phyloP scores from a whole-genome alignment of 2,329 filamentous ascomycete species.

The Dissoconium aciculare region DNA sequence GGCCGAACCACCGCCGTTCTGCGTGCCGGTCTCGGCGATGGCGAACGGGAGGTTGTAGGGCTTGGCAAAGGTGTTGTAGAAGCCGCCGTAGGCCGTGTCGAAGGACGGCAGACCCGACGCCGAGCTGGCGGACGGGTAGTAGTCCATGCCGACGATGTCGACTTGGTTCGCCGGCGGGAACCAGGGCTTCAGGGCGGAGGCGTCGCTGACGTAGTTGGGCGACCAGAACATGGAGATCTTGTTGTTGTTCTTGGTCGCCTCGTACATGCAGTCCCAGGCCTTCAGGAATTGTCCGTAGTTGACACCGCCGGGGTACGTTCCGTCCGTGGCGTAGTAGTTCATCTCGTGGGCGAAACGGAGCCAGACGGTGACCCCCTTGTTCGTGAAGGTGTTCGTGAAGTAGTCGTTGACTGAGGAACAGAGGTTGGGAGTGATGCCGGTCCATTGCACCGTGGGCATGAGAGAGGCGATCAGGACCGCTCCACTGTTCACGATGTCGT shows the following conservation, averaged over 20 bases:
- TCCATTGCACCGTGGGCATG: slow-evolving; percentile 2
- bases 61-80: slow-evolving; percentile 1
- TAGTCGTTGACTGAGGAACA: slow-evolving; percentile 1
- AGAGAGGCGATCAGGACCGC: slow-evolving; percentile 3
- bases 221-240: slow-evolving; percentile 4
- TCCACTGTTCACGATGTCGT: slow-evolving; percentile 1
- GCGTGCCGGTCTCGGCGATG: slow-evolving; percentile 3
- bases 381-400: slow-evolving; percentile 3
- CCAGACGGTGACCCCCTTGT: slow-evolving; percentile 2
- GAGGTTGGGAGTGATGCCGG: slow-evolving; percentile 1
- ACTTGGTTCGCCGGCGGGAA: background rate
- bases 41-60: slow-evolving; percentile 2
- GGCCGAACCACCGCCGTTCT: background rate
- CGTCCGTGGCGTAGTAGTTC: slow-evolving; percentile 3
- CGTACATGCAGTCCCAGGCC: slow-evolving; percentile 2
- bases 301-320: slow-evolving; percentile 2
- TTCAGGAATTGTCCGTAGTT: slow-evolving; percentile 1
- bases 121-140: slow-evolving; percentile 1
- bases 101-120: slow-evolving; percentile 2
- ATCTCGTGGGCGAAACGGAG: slow-evolving; percentile 3
- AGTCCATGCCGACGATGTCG: slow-evolving; percentile 3
- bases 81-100: slow-evolving; percentile 1
- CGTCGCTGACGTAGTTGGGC: background rate
- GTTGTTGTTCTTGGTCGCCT: slow-evolving; percentile 2
- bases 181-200: background rate